phyloP scores from a whole-genome alignment of 176 grass and related monocot species.

The bread wheat (Triticum aestivum) region DNA sequence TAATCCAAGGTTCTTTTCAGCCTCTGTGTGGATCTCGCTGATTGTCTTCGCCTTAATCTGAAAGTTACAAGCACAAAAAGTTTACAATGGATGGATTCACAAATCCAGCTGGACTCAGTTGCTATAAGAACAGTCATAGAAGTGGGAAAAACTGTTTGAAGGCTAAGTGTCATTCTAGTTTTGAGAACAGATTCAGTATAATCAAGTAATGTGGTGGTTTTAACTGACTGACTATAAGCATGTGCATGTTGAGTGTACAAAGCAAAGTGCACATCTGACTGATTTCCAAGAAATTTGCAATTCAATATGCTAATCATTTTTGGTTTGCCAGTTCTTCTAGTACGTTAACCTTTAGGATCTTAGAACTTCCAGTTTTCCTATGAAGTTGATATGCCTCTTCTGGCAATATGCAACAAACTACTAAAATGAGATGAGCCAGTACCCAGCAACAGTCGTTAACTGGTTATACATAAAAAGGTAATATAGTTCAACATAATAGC shows the following conservation, averaged over 20 bases:
- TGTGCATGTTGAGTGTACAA: neutral
- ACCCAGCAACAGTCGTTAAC: neutral
- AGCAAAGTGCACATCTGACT: neutral
- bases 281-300: neutral
- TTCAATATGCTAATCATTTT: neutral
- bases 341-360: neutral
- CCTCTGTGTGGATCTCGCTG: constrained; percentile 85
- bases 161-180: neutral
- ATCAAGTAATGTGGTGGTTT: neutral
- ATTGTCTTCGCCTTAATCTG: constrained; percentile 93
- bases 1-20: constrained; percentile 83
- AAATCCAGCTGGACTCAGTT: neutral
- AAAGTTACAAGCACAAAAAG: constrained; percentile 33
- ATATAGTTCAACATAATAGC: neutral
- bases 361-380: neutral
- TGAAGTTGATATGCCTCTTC: neutral
- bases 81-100: constrained; percentile 25
- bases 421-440: neutral
- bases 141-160: neutral
- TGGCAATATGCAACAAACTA: neutral
- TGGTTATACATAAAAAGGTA: neutral
- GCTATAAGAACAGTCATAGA: neutral
- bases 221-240: neutral
- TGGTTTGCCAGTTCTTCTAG: neutral
- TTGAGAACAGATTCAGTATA: neutral